These are phyloP conservation scores for Tolypocladium paradoxum DNA, from an alignment of 2,329 filamentous ascomycete species.

Conservation along the genomic window DNA sequence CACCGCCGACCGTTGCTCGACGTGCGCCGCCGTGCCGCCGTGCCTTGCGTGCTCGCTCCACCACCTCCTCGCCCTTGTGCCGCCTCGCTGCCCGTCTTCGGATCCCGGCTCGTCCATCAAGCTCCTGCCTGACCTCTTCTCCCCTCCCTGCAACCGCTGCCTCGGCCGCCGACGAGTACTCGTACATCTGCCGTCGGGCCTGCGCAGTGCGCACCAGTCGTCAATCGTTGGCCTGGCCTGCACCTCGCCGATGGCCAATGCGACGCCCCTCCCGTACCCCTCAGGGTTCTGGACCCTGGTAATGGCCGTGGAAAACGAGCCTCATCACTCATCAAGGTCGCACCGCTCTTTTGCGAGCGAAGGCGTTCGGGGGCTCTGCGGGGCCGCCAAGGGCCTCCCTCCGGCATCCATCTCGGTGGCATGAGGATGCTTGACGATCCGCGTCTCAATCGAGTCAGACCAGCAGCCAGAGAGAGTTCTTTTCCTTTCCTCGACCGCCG, in stretches of 20 bases:
- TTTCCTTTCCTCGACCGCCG: neutral
- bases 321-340: neutral
- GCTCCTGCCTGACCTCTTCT: neutral
- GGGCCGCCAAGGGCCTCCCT: neutral
- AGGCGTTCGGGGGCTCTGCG: neutral
- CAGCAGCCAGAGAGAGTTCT: neutral
- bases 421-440: neutral
- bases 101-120: neutral
- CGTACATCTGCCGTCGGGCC: neutral
- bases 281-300: neutral
- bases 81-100: neutral
- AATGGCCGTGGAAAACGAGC: neutral
- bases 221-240: neutral
- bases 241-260: neutral
- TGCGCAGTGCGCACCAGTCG: neutral
- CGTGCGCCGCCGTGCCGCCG: neutral
- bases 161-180: neutral
- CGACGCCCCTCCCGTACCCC: neutral
- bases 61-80: neutral
- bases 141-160: neutral
- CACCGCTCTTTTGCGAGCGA: neutral
- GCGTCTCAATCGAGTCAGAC: neutral
- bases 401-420: neutral
- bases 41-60: neutral
- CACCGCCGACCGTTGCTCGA: neutral